These are phyloP conservation scores for Glycine soja DNA, from an alignment of 306 rosid genomes.

Conservation along the genomic window DNA sequence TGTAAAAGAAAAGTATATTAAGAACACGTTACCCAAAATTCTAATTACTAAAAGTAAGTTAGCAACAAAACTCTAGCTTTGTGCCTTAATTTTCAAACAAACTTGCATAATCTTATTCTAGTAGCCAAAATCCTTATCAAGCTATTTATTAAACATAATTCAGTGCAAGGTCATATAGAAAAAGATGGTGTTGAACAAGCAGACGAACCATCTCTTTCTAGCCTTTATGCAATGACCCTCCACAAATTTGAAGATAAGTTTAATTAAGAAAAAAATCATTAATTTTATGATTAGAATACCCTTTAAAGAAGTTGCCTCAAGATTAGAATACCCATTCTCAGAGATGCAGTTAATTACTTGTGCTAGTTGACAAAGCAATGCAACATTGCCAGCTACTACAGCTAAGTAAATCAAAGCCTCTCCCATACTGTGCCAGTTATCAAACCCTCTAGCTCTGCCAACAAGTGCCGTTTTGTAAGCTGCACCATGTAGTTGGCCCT, in stretches of 20 bases:
- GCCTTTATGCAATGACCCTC: slow-evolving; percentile 6
- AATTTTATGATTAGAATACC: slow-evolving; percentile 3
- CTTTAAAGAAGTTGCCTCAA: not conserved
- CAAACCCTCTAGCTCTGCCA: slow-evolving; percentile 31
- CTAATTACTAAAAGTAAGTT: not conserved
- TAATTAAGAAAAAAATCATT: not conserved
- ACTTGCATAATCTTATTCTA: not conserved
- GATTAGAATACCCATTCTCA: slow-evolving; percentile 20
- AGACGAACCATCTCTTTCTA: slow-evolving; percentile 39
- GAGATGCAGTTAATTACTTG: slow-evolving; percentile 34
- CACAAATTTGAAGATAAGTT: slow-evolving; percentile 28
- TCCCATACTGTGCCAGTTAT: slow-evolving; percentile 37
- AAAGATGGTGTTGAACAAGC: slow-evolving; percentile 21
- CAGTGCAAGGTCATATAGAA: slow-evolving; percentile 11
- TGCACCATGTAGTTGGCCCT: slow-evolving; percentile 28
- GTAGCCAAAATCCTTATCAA: slow-evolving; percentile 6
- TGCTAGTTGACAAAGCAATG: slow-evolving; percentile 42
- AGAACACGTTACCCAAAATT: not conserved
- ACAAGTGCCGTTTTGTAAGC: slow-evolving; percentile 35
- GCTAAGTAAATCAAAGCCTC: slow-evolving; percentile 14
- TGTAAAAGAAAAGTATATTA: not conserved
- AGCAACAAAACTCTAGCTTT: not conserved
- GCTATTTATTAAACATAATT: slow-evolving; percentile 3
- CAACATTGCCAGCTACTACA: slow-evolving; percentile 42
- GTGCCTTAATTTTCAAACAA: not conserved